phyloP scores from a whole-genome alignment of 1,284 basidiomycete genomes.

The Irpex rosettiformis region DNA sequence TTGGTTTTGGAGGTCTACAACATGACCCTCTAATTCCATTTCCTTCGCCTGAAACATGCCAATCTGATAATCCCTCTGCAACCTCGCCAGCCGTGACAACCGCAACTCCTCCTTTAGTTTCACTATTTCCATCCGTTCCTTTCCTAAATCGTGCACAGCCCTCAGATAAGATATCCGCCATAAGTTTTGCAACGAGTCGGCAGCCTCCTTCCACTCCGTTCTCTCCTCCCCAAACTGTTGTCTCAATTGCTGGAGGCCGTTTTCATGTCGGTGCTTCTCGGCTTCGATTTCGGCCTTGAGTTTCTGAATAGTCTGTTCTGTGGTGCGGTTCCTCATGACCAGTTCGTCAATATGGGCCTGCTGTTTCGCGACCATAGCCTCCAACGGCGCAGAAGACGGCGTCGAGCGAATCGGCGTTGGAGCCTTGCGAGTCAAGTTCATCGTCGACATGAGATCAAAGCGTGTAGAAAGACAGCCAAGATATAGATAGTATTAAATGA shows the following conservation, averaged over 20 bases:
- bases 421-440: slow-evolving; percentile 25
- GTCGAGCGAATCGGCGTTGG: slow-evolving; percentile 19
- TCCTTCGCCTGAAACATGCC: slow-evolving; percentile 61
- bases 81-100: slow-evolving; percentile 48
- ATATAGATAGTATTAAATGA: background rate
- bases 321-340: slow-evolving; percentile 56
- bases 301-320: slow-evolving; percentile 52
- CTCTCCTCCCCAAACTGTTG: slow-evolving; percentile 50
- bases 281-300: slow-evolving; percentile 25
- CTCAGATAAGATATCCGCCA: slow-evolving; percentile 63
- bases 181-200: slow-evolving; percentile 55
- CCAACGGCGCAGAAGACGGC: slow-evolving; percentile 37
- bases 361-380: slow-evolving; percentile 51
- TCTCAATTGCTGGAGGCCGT: slow-evolving; percentile 41
- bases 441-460: slow-evolving; percentile 4
- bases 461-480: background rate
- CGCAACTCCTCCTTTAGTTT: slow-evolving; percentile 50
- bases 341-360: slow-evolving; percentile 66
- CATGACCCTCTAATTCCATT: slow-evolving; percentile 46
- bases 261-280: slow-evolving; percentile 43
- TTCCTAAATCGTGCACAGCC: slow-evolving; percentile 47
- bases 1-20: slow-evolving; percentile 32
- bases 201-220: slow-evolving; percentile 54
- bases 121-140: slow-evolving; percentile 44
- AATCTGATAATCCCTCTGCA: slow-evolving; percentile 62